Evolutionary conservation across 1,284 basidiomycete species (phyloP).

Genomic region (Schizopora paradoxa): DNA sequence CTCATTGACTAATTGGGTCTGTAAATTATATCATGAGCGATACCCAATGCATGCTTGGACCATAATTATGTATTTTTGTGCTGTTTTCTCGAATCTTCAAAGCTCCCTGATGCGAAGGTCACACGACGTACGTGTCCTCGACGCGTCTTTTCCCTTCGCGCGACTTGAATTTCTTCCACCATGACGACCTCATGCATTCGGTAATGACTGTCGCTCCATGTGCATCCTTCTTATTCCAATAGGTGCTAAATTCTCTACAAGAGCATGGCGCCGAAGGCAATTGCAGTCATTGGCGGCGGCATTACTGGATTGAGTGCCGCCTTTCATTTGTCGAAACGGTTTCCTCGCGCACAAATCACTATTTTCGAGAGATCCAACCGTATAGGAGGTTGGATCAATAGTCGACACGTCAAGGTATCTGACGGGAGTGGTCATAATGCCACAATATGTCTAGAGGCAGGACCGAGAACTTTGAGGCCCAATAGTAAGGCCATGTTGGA

Average conservation of each 20-base stretch:
- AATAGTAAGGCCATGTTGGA: constrained; percentile 70
- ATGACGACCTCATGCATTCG: no score
- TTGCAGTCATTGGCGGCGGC: constrained; percentile 78
- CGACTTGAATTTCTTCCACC: no score
- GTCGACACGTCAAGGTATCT: constrained; percentile 48
- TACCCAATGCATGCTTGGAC: no score
- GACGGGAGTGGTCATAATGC: constrained; percentile 33
- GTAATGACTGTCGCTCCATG: neutral
- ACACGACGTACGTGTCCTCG: no score
- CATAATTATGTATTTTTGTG: no score
- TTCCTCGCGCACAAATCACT: constrained; percentile 55
- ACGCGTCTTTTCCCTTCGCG: no score
- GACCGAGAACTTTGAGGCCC: constrained; percentile 79
- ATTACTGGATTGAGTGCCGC: constrained; percentile 80
- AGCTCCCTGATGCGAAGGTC: no score
- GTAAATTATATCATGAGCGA: no score
- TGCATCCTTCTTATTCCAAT: neutral
- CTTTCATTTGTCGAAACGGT: constrained; percentile 66
- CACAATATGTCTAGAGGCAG: constrained; percentile 67
- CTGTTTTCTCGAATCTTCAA: no score
- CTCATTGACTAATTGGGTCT: constrained; percentile 71
- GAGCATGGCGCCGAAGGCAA: constrained; percentile 31
- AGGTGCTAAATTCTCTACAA: no score
- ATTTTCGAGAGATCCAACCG: constrained; percentile 62
- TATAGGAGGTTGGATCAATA: constrained; percentile 82